Evolutionary conservation across 164 flowering plant species (phyloP).

Genomic region (Magnolia kwangsiensis): DNA sequence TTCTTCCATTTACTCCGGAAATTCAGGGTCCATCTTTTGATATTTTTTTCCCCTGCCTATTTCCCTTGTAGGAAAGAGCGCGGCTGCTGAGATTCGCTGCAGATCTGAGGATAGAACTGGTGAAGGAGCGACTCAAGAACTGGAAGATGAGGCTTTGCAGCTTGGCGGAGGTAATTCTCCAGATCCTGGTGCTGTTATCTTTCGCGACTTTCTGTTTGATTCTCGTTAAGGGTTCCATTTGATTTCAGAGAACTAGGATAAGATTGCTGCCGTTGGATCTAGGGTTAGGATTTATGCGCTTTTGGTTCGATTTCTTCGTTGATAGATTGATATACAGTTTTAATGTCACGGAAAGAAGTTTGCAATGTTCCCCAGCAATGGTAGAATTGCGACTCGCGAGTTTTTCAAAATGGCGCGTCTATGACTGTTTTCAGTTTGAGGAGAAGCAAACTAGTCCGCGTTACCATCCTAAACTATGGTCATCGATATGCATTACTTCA

Average conservation of each 20-base stretch:
- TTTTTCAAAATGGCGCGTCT: no score
- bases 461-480: no score
- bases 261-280: not conserved
- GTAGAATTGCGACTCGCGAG: no score
- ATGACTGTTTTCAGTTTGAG: no score
- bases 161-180: conserved; percentile 25
- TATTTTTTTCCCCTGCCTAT: not conserved
- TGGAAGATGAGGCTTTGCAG: conserved; percentile 26
- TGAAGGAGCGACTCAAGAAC: conserved; percentile 26
- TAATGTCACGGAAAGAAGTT: no score
- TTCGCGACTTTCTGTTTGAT: conserved; percentile 19
- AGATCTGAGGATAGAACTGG: conserved; percentile 31
- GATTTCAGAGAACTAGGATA: not conserved
- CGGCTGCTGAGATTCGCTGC: conserved; percentile 17
- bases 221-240: not conserved
- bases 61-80: conserved; percentile 18
- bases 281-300: not conserved
- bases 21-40: not conserved
- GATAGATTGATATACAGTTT: no score
- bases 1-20: not conserved
- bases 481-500: no score
- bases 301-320: not conserved
- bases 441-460: no score
- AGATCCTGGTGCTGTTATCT: conserved; percentile 22
- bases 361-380: no score